A percentile compares a stretch with the other conserved stretches of the same genome.
Conservation (phyloP, 805 yeast species). For the Candida vaughaniae region DNA sequence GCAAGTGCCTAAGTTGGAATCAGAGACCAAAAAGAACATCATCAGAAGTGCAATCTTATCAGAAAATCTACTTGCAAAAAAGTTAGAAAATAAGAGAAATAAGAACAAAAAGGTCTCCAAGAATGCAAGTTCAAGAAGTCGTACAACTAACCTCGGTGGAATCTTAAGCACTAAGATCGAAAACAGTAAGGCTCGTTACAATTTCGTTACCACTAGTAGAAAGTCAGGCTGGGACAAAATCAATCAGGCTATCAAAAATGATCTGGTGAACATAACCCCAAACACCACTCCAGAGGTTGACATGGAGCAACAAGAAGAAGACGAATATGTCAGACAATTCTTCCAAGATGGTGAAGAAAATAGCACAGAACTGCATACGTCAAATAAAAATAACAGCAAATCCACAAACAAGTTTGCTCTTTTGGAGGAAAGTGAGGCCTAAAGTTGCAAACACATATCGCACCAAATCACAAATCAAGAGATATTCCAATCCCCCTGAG, state of each 20-base stretch:
- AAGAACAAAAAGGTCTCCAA: slow-evolving; percentile 30
- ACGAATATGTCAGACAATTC: slow-evolving; percentile 33
- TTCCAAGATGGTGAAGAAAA: slow-evolving; percentile 18
- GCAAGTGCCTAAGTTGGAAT: slow-evolving; percentile 56
- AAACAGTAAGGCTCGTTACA: slow-evolving; percentile 63
- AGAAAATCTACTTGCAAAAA: slow-evolving; percentile 58
- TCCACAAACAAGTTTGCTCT: slow-evolving; percentile 24
- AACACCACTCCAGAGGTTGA: slow-evolving; percentile 17
- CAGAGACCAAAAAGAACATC: slow-evolving; percentile 57
- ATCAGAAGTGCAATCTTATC: slow-evolving; percentile 68
- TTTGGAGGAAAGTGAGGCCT: slow-evolving; percentile 40
- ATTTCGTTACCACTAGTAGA: slow-evolving; percentile 58
- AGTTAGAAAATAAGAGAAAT: slow-evolving; percentile 45
- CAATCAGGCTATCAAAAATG: slow-evolving; percentile 20
- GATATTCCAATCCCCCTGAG: too few species aligned
- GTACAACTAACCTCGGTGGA: slow-evolving; percentile 53
- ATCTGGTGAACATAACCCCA: not conserved
- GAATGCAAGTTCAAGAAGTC: slow-evolving; percentile 23
- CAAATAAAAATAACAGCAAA: not conserved
- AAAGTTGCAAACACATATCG: not conserved
- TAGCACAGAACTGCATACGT: not conserved
- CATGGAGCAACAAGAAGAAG: slow-evolving; percentile 35
- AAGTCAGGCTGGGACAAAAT: slow-evolving; percentile 74
- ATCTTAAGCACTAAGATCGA: slow-evolving; percentile 60
- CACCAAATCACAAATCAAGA: too few species aligned